phyloP scores from a whole-genome alignment of 257 asterid species.

The Nicotiana undulata region DNA sequence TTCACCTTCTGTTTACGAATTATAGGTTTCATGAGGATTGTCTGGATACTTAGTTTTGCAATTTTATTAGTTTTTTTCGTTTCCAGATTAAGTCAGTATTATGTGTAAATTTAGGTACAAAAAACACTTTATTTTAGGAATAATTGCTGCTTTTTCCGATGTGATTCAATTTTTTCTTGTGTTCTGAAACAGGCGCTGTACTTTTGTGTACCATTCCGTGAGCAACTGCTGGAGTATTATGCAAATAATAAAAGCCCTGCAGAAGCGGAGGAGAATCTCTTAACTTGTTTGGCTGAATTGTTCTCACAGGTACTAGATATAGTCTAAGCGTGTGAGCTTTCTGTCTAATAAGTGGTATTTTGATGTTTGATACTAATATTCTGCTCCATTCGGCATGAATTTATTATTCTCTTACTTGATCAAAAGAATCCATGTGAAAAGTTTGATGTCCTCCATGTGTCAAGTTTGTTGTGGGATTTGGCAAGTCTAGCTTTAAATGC shows the following conservation, averaged over 20 bases:
- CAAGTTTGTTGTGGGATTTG: neutral
- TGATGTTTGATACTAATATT: neutral
- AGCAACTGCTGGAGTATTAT: slow-evolving; percentile 71
- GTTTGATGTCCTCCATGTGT: too few relatives aligned
- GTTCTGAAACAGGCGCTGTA: slow-evolving; percentile 59
- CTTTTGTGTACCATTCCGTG: slow-evolving; percentile 88
- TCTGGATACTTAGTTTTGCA: neutral
- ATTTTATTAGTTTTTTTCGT: too few relatives aligned
- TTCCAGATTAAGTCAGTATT: neutral
- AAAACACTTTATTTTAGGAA: neutral
- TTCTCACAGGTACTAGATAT: slow-evolving; percentile 59
- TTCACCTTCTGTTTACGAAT: neutral
- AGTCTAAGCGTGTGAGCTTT: neutral
- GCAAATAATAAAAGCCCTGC: slow-evolving; percentile 42
- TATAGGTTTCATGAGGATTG: neutral
- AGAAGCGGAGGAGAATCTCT: slow-evolving; percentile 72
- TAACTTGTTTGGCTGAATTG: slow-evolving; percentile 86
- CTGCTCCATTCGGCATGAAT: neutral
- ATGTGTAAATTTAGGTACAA: neutral
- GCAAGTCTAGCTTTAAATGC: neutral
- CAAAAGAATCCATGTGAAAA: neutral
- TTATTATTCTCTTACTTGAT: neutral
- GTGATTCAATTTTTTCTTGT: neutral
- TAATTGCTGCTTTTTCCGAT: neutral
- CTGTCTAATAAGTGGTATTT: neutral